Evolutionary conservation across 2,329 filamentous ascomycete genomes (phyloP), one percentile per base, ranked within the genome.

Genomic region (Aureobasidium sp.): DNA sequence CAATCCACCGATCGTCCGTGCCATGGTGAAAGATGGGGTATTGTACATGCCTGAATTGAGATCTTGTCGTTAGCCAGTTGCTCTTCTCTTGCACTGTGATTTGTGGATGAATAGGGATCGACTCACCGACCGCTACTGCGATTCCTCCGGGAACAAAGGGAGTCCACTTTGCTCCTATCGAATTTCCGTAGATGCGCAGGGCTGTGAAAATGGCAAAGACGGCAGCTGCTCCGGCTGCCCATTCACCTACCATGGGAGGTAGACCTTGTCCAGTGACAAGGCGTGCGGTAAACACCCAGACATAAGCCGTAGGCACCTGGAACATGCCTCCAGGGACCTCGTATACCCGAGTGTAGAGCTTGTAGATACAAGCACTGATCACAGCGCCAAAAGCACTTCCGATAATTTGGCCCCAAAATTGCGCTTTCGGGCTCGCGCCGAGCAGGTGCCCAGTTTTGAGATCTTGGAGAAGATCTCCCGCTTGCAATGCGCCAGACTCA

Each of bases 261-360:
- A 99, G 72, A 0, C 94, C 94, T 65, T 94, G 83, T 1, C 94
- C 94, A 0, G 92, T 97, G 10, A 99, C 92, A 2, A 99, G 80
- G 17, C 94, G 81, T 1, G 94, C 93, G 0, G 94, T 99, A 73
- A 96, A 96, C 57, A 99, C 89, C 94, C 94, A 99, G 5, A 99
- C 92, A 71, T 93, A 96, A 0, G 86, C 93, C 0, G 94, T 97
- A 0, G 94, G 94, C 1, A 96, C 91, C 69, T 96, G 88, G 72
- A 99, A 97, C 57, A 96, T 78, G 10, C 90, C 86, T 0, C 92
- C 90, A 0, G 94, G 94, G 6, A 99, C 88, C 40, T 85, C 79
- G 69, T 99, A 99, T 1, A 96, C 92, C 35, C 83, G 86, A 2
- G 91, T 93, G 69, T 99, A 99, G 15, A 97, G 78, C 61, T 86